A percentile compares a stretch with the other conserved stretches of the same genome.
Evolutionary conservation across 306 rosid genomes (phyloP).

Genomic region (Prunus campanulata): DNA sequence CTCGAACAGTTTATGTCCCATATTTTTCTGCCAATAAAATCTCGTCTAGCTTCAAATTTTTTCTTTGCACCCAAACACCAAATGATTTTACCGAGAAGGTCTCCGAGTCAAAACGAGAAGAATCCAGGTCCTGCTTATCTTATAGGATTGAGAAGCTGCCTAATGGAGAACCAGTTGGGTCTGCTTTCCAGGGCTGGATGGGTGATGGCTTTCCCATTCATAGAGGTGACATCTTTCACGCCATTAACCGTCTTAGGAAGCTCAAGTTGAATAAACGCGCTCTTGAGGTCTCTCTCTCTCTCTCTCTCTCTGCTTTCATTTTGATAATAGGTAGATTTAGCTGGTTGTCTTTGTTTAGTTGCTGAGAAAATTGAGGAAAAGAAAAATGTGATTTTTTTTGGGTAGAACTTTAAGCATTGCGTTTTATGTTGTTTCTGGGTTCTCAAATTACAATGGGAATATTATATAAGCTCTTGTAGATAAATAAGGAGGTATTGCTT

Average conservation of each 20-base stretch:
- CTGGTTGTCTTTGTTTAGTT: neutral
- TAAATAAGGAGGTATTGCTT: too few species aligned
- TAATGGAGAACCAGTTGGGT: constrained; percentile 52
- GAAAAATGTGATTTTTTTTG: neutral
- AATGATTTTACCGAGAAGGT: constrained; percentile 8
- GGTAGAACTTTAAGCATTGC: neutral
- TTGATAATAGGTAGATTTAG: neutral
- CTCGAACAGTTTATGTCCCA: constrained; percentile 50
- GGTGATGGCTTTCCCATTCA: constrained; percentile 82
- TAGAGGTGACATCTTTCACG: constrained; percentile 69
- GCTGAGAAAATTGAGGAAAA: neutral
- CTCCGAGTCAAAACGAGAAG: constrained; percentile 25
- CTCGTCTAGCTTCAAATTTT: constrained; percentile 21
- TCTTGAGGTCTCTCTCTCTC: constrained; percentile 58
- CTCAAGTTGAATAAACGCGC: constrained; percentile 74
- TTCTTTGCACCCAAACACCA: constrained; percentile 49
- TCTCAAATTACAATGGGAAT: neutral
- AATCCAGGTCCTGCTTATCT: constrained; percentile 47
- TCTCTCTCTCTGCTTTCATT: neutral
- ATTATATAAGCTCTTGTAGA: neutral
- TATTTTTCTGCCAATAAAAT: constrained; percentile 9
- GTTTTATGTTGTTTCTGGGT: neutral
- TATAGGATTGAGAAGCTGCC: constrained; percentile 71
- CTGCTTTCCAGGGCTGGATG: constrained; percentile 89
- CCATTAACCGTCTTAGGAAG: constrained; percentile 88